Base-by-base conservation (phyloP, 2,329 filamentous ascomycete genomes). In the Trichoderma sp. region DNA sequence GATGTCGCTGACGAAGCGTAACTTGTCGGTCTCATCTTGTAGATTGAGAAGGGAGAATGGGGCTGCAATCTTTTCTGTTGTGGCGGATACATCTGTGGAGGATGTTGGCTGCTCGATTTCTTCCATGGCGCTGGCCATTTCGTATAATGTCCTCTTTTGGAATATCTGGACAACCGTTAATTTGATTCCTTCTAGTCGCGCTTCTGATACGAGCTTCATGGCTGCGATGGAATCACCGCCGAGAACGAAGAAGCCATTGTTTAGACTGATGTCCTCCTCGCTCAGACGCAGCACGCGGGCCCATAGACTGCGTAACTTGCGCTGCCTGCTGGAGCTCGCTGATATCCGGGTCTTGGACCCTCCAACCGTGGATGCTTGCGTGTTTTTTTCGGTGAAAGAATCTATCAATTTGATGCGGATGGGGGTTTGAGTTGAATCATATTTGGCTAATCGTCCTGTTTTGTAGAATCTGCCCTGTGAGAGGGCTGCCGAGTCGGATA, bases 221-320 rank as follows among this genome's bases (percentile, higher is more conserved):
- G 86, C 86, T 1, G 82, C 77, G 29, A 89, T 85, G 0, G 86
- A 89, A 75, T 89, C 86, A 22, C 87, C 87, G 1, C 87, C 86
- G 0, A 88, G 80, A 3, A 82, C 81, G 80, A 89, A 88, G 76
- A 89, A 89, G 76, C 84, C 86, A 71, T 88, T 83, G 12, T 87
- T 82, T 1, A 83, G 76, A 1, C 83, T 80, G 19, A 88, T 85
- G 1, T 82, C 77, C 3, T 83, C 79, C 64, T 84, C 78, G 0
- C 76, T 71, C 1, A 84, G 73, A 1, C 72, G 75, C 34, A 87
- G 75, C 1, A 86, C 80, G 4, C 78, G 78, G 37, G 80, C 78
- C 85, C 86, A 88, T 13, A 85, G 76, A 6, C 75, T 73, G 13
- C 80, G 80, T 5, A 88, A 76, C 8, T 76, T 78, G 59, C 78